Base-by-base conservation (phyloP, 441 rosid species). In the Pelargonium fulgidum region DNA sequence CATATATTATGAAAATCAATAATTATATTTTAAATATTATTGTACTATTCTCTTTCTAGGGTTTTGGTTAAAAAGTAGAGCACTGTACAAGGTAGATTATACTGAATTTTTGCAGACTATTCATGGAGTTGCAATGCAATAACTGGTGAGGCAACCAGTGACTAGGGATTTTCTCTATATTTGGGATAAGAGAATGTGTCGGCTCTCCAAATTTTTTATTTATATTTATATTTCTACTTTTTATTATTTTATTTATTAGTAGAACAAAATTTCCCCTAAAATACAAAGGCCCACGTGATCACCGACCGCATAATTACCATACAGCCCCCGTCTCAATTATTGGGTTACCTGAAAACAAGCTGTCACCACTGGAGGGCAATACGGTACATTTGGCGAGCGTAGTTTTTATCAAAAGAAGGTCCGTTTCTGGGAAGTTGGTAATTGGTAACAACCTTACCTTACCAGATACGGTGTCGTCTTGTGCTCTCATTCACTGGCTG, bases 161-260 rank as follows among this genome's bases (percentile, higher is more conserved):
- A 9, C 7, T 6, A 1, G 22, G 22, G 59, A 19, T 52, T 52
- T 52, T 52, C 59, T 52, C 39, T 33, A 33, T 33, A 4, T 33
- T 50, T 9, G 45, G 42, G 47, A 24, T 41, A 50, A 67, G 68
- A 29, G 7, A 73, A 62, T 62, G 61, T 67, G 76, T 69, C 70
- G 61, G 68, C 42, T 68, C 11, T 26, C 61, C 66, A 33, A 33
- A 33, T 33, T 0, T 33, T 29, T 29, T n/a, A 29, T 33, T 33
- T 5, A 33, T 33, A 33, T 33, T 33, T 33, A 0, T 17, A 16
- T 10, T 50, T n/a, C 0, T n/a, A 1, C n/a, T 17, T 45, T 4
- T 3, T 26, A 26, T 26, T 26, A 26, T 26, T 26, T 44, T 14
- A 4, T 33, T 33, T 33, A 3, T 3, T 33, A 3, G 39, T 33